Evolutionary conservation across 2,329 filamentous ascomycete species (phyloP), one percentile per base, ranked within the genome.

Genomic region (Corniculantispora saksenae): DNA sequence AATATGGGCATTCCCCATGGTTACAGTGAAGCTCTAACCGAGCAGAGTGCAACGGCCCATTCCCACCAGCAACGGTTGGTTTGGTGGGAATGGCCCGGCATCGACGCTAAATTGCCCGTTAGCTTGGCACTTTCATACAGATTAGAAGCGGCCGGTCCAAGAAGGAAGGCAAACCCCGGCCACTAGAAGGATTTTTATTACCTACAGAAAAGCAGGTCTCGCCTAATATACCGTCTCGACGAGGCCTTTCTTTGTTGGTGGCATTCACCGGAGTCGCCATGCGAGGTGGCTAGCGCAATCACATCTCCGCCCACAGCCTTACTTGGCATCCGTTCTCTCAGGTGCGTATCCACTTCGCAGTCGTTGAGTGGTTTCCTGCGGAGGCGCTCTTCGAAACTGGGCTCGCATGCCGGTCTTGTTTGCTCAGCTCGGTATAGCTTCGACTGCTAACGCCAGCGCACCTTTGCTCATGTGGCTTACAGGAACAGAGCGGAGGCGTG

Each of bases 291-390:
- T 50, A 50, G 45, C 32, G 58, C 19, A 13, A 23, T 48, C 55
- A 35, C 40, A 59, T 12, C 38, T 48, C 56, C 56, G 56, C 56
- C 29, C 23, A 53, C 60, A 62, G 60, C 60, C 60, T 62, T 47
- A 35, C 19, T 51, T 27, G 47, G 47, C 15, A n/a, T 17, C 32
- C 57, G 19, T 60, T 51, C 23, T 10, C 59, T 23, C 35, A 61
- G 50, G 5, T 38, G 13, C 12, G n/a, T 35, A 25, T 62, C 50
- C 60, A 62, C 60, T 40, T 19, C 1, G 38, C n/a, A 13, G 10
- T 62, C 40, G 38, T 3, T 23, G 50, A 55, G 50, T 62, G 60
- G 60, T n/a, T 17, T 57, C 38, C 7, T 17, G 13, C 57, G 45
- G 43, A 15, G 25, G 2, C 12, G 9, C 1, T 32, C 25, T 8